These are phyloP conservation scores for Glycine tomentella DNA, from an alignment of 306 rosid species.

Conservation along the genomic window DNA sequence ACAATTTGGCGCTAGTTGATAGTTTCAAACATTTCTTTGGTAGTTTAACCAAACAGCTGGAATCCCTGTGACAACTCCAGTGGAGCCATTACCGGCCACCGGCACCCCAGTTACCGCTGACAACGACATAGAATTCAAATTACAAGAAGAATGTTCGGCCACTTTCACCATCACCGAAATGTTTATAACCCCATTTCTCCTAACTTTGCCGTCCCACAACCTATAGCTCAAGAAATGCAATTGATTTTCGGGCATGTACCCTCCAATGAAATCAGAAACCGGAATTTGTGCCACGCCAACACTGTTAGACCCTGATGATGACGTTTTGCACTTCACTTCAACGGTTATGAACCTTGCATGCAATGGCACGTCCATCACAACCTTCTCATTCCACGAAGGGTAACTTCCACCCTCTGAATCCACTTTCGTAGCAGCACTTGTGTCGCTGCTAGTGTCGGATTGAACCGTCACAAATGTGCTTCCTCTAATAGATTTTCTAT, in stretches of 20 bases:
- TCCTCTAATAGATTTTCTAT: conserved; percentile 50
- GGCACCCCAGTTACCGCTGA: conserved; percentile 34
- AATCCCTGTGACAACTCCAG: conserved; percentile 62
- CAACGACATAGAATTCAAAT: background rate
- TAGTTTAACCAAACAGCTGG: conserved; percentile 64
- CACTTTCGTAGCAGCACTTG: conserved; percentile 32
- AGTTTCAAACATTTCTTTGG: conserved; percentile 11
- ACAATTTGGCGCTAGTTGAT: too few relatives aligned
- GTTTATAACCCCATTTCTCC: conserved; percentile 74
- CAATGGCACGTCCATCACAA: conserved; percentile 58
- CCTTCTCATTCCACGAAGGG: conserved; percentile 69
- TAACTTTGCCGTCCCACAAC: conserved; percentile 64
- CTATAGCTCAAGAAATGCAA: conserved; percentile 78
- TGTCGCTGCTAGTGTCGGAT: conserved; percentile 36
- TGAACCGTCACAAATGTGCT: conserved; percentile 58
- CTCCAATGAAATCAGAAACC: conserved; percentile 61
- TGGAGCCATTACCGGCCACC: conserved; percentile 22
- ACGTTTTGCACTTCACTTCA: conserved; percentile 60
- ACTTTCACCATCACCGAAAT: conserved; percentile 62
- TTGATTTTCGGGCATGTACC: conserved; percentile 57
- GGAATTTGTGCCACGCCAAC: conserved; percentile 64
- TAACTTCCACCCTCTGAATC: conserved; percentile 59
- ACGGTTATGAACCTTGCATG: conserved; percentile 49
- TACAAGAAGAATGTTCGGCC: conserved; percentile 15
- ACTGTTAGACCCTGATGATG: conserved; percentile 35